These are phyloP conservation scores for Platismatia glauca DNA, from an alignment of 495 filamentous ascomycete species.

Conservation along the genomic window DNA sequence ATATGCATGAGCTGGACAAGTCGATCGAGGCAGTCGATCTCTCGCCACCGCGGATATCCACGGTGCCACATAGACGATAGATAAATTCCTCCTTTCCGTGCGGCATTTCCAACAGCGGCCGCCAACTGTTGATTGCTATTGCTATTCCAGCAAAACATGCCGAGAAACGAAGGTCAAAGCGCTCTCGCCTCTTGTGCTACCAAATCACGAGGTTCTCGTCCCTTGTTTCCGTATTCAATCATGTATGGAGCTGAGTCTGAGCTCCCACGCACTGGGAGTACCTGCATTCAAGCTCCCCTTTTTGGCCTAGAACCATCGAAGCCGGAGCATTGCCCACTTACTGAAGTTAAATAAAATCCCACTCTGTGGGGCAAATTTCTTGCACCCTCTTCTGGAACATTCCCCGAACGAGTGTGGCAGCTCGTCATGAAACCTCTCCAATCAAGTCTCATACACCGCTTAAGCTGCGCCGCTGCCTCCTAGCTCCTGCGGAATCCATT, in stretches of 20 bases:
- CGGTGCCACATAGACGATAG: not conserved
- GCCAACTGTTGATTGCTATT: not conserved
- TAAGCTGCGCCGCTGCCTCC: not conserved
- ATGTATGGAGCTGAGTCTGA: not conserved
- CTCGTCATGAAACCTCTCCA: not conserved
- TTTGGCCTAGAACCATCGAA: not conserved
- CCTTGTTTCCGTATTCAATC: not conserved
- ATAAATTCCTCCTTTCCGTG: not conserved
- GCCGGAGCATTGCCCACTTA: not conserved
- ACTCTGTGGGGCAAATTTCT: not conserved
- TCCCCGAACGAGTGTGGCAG: not conserved
- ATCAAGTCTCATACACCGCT: not conserved
- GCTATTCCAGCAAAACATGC: not conserved
- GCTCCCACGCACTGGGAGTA: not conserved
- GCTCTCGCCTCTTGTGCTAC: not conserved
- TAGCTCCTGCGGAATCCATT: not conserved
- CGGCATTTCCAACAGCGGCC: not conserved
- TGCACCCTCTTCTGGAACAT: not conserved
- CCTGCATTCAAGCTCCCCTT: not conserved
- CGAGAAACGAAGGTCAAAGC: not conserved
- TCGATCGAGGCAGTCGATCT: not conserved
- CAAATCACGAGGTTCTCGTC: not conserved
- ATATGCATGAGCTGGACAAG: not conserved
- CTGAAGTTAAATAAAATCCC: not conserved
- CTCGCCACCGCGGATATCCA: not conserved